These are phyloP conservation scores for Rhizomucor pusillus DNA, from an alignment of 371 early-diverging fungal genomes.

Conservation along the genomic window DNA sequence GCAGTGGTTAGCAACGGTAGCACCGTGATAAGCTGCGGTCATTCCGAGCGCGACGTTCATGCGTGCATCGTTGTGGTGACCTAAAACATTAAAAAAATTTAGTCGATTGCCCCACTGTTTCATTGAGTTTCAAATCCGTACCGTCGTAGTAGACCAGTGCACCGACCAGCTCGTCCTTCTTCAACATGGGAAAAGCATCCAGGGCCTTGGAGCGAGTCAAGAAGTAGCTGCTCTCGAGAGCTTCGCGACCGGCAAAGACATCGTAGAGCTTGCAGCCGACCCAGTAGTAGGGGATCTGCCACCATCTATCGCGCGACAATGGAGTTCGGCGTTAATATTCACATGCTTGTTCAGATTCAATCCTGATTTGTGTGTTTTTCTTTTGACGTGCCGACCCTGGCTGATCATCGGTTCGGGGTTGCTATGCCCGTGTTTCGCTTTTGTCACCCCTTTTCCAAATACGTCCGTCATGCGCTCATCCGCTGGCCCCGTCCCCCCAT, in stretches of 20 bases:
- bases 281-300: constrained; percentile 98
- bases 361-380: background rate
- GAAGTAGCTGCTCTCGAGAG: constrained; percentile 87
- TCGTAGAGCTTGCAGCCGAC: constrained; percentile 97
- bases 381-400: constrained; percentile 16
- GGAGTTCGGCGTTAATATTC: constrained; percentile 2
- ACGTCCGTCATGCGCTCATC: background rate
- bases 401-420: constrained; percentile 6
- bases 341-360: constrained; percentile 4
- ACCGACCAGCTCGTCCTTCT: constrained; percentile 87
- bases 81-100: constrained; percentile 24
- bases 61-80: constrained; percentile 97
- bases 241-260: constrained; percentile 87
- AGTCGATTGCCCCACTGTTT: background rate
- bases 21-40: constrained; percentile 95
- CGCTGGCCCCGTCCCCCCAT: background rate
- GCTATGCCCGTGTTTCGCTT: background rate
- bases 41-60: constrained; percentile 97
- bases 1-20: constrained; percentile 93
- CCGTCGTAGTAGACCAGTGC: constrained; percentile 99
- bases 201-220: constrained; percentile 84
- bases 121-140: constrained; percentile 12
- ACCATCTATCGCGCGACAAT: constrained; percentile 60
- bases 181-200: constrained; percentile 95
- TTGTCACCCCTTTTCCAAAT: constrained; percentile 15